phyloP scores from a whole-genome alignment of 371 early-diverging fungal genomes.

The Apophysomyces elegans region DNA sequence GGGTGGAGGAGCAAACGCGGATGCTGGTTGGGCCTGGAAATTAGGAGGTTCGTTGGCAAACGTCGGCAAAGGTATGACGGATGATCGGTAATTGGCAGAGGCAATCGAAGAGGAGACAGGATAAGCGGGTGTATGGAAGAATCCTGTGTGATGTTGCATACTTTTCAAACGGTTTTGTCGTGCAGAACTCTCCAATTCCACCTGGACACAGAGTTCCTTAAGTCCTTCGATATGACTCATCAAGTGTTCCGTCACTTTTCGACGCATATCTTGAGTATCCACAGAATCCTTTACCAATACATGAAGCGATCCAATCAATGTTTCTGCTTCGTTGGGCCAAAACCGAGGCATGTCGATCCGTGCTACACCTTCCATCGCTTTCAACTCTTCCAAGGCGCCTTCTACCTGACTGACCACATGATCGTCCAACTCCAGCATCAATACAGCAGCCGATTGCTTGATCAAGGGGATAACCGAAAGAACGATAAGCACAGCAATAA shows the following conservation, averaged over 20 bases:
- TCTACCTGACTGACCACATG: constrained; percentile 50
- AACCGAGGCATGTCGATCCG: constrained; percentile 55
- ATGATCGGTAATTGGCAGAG: background rate
- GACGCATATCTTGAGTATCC: constrained; percentile 38
- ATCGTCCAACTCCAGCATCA: constrained; percentile 64
- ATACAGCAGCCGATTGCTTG: constrained; percentile 62
- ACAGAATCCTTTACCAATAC: constrained; percentile 49
- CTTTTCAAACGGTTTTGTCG: constrained; percentile 22
- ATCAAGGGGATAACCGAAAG: constrained; percentile 87
- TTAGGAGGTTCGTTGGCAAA: background rate
- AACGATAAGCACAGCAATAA: constrained; percentile 89
- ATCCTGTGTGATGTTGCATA: constrained; percentile 29
- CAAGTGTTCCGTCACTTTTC: constrained; percentile 35
- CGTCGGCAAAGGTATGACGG: background rate
- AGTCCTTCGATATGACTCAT: constrained; percentile 51
- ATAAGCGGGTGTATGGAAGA: constrained; percentile 34
- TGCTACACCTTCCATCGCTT: constrained; percentile 49
- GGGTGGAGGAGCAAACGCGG: background rate
- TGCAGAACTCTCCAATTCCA: constrained; percentile 42
- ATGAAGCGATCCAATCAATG: constrained; percentile 62
- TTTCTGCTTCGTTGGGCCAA: constrained; percentile 68
- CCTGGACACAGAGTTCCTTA: constrained; percentile 55
- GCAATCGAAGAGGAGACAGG: background rate
- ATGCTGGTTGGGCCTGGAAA: background rate
- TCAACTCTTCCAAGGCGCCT: constrained; percentile 58